A percentile compares a stretch with the other conserved stretches of the same genome.
Evolutionary conservation across 768 basidiomycete genomes (phyloP).

Genomic region (Podaxis sp.): DNA sequence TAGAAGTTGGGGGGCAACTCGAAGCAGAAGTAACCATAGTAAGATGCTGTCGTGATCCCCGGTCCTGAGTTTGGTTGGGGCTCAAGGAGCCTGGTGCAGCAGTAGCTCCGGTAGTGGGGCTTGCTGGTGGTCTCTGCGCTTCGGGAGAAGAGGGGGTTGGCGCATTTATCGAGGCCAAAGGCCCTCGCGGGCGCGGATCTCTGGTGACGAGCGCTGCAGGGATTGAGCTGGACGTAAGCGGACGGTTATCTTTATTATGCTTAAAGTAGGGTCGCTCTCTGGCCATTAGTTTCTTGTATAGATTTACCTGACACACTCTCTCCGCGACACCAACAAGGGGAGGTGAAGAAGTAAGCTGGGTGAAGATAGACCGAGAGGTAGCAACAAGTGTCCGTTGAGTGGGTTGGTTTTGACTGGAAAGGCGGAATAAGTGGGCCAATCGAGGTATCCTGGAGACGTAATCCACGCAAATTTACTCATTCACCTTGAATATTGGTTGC

Average conservation of each 20-base stretch:
- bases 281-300: not conserved
- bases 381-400: not conserved
- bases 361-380: not conserved
- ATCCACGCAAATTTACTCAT: not conserved
- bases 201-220: not conserved
- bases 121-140: not conserved
- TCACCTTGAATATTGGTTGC: not conserved
- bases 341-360: not conserved
- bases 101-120: not conserved
- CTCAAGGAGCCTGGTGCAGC: not conserved
- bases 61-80: not conserved
- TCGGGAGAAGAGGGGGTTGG: not conserved
- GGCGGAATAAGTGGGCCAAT: not conserved
- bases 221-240: not conserved
- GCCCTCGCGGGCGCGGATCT: not conserved
- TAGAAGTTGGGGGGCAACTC: not conserved
- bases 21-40: not conserved
- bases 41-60: not conserved
- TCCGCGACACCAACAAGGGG: not conserved
- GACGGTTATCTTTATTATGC: not conserved
- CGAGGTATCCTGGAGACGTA: not conserved
- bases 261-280: not conserved
- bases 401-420: not conserved
- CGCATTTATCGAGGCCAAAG: not conserved
- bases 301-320: not conserved